A percentile compares a stretch with the other conserved stretches of the same genome.
These are phyloP conservation scores for Scopulariopsis brevicaulis DNA, from an alignment of 2,329 filamentous ascomycete genomes.

Conservation along the genomic window DNA sequence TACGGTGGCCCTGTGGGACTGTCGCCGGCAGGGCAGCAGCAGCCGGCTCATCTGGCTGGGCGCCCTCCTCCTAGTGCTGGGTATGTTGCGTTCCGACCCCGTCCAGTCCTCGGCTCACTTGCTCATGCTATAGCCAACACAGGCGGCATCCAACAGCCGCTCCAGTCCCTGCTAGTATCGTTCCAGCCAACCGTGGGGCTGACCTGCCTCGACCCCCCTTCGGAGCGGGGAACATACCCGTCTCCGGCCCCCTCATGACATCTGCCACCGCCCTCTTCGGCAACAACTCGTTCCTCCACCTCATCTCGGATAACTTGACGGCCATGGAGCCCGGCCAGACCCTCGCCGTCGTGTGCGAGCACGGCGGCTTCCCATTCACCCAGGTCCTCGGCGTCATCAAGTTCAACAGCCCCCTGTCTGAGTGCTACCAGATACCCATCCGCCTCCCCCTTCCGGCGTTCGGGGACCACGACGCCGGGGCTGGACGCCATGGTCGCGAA, in stretches of 20 bases:
- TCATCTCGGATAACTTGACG: not conserved
- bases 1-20: too few species aligned
- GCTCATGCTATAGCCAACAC: not conserved
- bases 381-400: not conserved
- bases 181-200: not conserved
- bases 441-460: not conserved
- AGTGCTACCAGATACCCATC: too few species aligned
- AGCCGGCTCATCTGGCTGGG: not conserved
- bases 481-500: not conserved
- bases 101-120: too few species aligned
- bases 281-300: not conserved
- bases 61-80: not conserved
- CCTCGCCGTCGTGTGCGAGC: not conserved
- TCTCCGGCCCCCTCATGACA: not conserved
- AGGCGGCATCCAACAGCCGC: not conserved
- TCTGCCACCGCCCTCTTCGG: not conserved
- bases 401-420: not conserved
- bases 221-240: too few species aligned
- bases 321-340: not conserved
- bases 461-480: not conserved
- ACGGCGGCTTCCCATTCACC: not conserved
- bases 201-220: not conserved
- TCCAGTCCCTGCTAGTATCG: not conserved
- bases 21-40: not conserved
- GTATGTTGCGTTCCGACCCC: not conserved